These are phyloP conservation scores for Dalbergia cultrata DNA, from an alignment of 306 rosid species.

Conservation along the genomic window DNA sequence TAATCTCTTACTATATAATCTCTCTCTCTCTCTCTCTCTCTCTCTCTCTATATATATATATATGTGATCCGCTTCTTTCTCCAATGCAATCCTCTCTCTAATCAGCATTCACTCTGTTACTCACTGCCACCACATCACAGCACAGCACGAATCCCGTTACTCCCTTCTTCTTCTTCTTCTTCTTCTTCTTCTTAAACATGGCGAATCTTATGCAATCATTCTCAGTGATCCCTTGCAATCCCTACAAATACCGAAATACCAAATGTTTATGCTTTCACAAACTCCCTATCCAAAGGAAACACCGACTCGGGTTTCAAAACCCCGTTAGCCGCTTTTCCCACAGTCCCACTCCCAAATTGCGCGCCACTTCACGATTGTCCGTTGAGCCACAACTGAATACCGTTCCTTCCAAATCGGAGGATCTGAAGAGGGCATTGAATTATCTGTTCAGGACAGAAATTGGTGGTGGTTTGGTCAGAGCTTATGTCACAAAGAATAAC, in stretches of 20 bases:
- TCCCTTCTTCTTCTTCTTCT: no score
- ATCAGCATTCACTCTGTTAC: not conserved
- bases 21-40: no score
- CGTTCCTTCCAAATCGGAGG: conserved; percentile 45
- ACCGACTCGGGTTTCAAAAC: conserved; percentile 41
- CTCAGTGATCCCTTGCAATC: conserved; percentile 46
- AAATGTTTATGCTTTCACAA: conserved; percentile 48
- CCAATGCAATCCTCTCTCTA: not conserved
- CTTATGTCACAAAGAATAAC: conserved; percentile 63
- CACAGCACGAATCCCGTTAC: not conserved
- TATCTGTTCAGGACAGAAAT: conserved; percentile 82
- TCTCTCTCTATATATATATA: no score
- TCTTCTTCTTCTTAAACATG: conserved; percentile 37
- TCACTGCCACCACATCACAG: not conserved
- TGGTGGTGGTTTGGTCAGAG: conserved; percentile 74
- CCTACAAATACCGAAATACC: conserved; percentile 13
- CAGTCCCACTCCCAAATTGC: conserved; percentile 45
- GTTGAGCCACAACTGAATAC: conserved; percentile 43
- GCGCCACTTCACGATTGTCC: conserved; percentile 61
- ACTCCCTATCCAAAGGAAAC: conserved; percentile 47
- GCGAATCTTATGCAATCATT: conserved; percentile 59
- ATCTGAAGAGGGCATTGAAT: conserved; percentile 51
- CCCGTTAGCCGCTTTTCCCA: conserved; percentile 7
- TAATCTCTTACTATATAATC: not conserved
- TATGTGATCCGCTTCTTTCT: not conserved